A percentile compares a stretch with the other conserved stretches of the same genome.
Evolutionary conservation across 495 filamentous ascomycete species (phyloP).

Genomic region (Penicillium odoratum): DNA sequence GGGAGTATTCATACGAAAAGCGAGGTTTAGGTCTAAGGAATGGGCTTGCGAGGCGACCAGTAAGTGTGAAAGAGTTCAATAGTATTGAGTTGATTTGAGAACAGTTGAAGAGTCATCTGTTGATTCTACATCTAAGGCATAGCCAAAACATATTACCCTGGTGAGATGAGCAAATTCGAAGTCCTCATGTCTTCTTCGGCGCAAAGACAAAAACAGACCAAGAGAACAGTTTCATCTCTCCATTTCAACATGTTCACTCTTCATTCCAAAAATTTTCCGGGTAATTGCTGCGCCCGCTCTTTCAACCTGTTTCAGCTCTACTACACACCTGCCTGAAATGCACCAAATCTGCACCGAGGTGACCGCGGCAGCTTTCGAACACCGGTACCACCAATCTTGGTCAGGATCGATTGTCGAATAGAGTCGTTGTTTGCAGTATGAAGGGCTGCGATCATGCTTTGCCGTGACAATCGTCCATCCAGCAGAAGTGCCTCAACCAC

Average conservation of each 20-base stretch:
- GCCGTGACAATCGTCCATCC: neutral
- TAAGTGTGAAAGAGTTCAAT: neutral
- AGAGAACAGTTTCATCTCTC: neutral
- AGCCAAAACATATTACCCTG: neutral
- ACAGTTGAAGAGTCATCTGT: neutral
- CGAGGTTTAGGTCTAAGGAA: neutral
- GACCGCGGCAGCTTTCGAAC: neutral
- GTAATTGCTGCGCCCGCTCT: neutral
- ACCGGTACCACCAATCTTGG: neutral
- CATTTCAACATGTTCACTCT: neutral
- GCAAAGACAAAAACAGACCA: neutral
- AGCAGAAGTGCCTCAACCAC: neutral
- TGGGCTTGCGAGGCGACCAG: neutral
- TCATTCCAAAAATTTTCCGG: neutral
- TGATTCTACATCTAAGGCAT: neutral
- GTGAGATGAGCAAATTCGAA: neutral
- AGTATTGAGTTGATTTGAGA: neutral
- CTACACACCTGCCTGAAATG: neutral
- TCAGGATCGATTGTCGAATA: neutral
- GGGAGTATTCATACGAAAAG: neutral
- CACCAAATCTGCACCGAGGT: neutral
- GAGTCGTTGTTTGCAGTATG: neutral
- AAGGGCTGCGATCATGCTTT: neutral
- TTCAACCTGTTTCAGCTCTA: neutral
- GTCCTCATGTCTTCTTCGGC: neutral